A percentile compares a stretch with the other conserved stretches of the same genome.
phyloP scores from a whole-genome alignment of 139 green algal species.

The Chlamydomonas asymmetrica region DNA sequence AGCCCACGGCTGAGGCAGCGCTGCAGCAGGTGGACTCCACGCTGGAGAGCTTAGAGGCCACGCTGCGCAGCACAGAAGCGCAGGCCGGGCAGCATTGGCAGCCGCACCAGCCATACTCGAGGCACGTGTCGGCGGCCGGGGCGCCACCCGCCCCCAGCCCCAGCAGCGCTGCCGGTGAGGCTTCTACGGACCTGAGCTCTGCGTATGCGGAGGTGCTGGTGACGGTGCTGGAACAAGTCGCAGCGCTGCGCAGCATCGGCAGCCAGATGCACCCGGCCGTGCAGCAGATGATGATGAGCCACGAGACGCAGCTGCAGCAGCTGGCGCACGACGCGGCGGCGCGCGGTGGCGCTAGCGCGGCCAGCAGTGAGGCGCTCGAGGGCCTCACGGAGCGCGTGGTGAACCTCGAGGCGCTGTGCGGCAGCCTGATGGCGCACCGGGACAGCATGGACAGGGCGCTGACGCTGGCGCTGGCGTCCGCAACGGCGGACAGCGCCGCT shows the following conservation, averaged over 20 bases:
- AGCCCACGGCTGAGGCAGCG: slow-evolving; percentile 19
- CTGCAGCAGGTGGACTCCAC: slow-evolving; percentile 31
- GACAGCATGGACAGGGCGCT: slow-evolving; percentile 5
- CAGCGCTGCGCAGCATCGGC: slow-evolving; percentile 37
- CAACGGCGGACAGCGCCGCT: not conserved
- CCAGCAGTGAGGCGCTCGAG: not conserved
- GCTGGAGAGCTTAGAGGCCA: slow-evolving; percentile 9
- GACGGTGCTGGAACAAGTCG: slow-evolving; percentile 38
- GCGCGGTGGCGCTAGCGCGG: no score
- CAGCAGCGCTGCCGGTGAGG: not conserved
- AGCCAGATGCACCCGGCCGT: slow-evolving; percentile 43
- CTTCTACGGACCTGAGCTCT: not conserved
- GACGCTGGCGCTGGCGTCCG: not conserved
- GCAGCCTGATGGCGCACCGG: not conserved
- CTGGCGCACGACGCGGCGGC: slow-evolving; percentile 4
- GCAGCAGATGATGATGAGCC: slow-evolving; percentile 42
- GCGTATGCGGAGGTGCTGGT: slow-evolving; percentile 30
- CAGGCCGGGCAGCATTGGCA: no score
- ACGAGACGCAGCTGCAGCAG: slow-evolving; percentile 31
- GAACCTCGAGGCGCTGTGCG: slow-evolving; percentile 7
- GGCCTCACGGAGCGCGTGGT: not conserved
- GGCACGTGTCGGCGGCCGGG: slow-evolving; percentile 4
- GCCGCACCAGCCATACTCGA: no score
- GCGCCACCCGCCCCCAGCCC: not conserved
- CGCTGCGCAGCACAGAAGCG: no score